A percentile compares a stretch with the other conserved stretches of the same genome.
phyloP scores from a whole-genome alignment of 208 protist species.

The Trypanosomatidae sp. region DNA sequence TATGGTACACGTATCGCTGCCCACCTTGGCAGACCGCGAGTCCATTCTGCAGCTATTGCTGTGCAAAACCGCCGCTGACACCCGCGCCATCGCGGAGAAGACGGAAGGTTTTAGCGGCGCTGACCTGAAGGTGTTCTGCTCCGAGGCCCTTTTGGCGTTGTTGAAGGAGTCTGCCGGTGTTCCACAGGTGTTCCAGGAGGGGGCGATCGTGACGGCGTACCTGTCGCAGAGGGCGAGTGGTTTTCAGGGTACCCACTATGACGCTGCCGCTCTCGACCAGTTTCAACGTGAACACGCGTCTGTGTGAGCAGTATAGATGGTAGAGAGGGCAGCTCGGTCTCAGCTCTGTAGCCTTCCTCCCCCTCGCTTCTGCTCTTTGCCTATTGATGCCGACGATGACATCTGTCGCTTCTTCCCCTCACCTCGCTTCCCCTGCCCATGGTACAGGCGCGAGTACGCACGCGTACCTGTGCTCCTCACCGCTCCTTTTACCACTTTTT shows the following conservation, averaged over 20 bases:
- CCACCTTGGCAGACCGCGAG: slow-evolving; percentile 42
- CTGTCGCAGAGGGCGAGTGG: slow-evolving; percentile 27
- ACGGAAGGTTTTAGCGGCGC: slow-evolving; percentile 88
- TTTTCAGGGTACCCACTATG: slow-evolving; percentile 62
- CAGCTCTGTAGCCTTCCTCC: background rate
- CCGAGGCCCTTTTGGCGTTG: slow-evolving; percentile 50
- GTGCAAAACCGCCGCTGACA: slow-evolving; percentile 38
- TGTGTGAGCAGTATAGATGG: background rate
- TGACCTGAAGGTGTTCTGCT: slow-evolving; percentile 67
- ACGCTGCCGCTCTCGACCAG: slow-evolving; percentile 38
- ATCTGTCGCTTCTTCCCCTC: background rate
- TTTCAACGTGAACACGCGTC: slow-evolving; percentile 48
- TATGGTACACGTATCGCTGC: slow-evolving; percentile 82
- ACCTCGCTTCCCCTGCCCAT: background rate
- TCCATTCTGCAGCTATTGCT: slow-evolving; percentile 67
- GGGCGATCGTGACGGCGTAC: slow-evolving; percentile 37
- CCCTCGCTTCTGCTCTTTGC: background rate
- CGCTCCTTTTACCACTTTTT: background rate
- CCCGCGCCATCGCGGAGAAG: slow-evolving; percentile 35
- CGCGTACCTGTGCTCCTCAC: background rate
- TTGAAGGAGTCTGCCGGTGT: slow-evolving; percentile 20
- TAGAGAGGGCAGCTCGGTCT: background rate
- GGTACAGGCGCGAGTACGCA: background rate
- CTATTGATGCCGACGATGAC: background rate
- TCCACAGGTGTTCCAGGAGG: slow-evolving; percentile 26